Evolutionary conservation across 208 protist genomes (phyloP).

Genomic region (Trypanosoma grayi): DNA sequence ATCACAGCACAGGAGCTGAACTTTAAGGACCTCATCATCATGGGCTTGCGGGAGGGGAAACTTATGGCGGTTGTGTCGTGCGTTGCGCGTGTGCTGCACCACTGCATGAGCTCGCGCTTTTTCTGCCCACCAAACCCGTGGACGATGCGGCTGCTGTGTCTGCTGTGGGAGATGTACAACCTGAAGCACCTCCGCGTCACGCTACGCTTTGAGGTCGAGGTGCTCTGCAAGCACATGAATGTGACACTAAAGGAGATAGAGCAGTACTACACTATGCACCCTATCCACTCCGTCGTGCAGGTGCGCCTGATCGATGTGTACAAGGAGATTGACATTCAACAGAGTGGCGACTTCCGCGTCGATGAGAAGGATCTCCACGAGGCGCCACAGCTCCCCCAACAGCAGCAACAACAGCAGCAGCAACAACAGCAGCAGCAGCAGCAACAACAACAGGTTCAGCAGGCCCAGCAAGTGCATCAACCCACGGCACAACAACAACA

Average conservation of each 20-base stretch:
- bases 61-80: conserved; percentile 97
- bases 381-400: conserved; percentile 12
- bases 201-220: conserved; percentile 97
- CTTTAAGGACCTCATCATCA: conserved; percentile 94
- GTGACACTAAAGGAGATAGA: conserved; percentile 45
- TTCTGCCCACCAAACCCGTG: conserved; percentile 98
- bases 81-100: conserved; percentile 92
- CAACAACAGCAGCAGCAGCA: conserved; percentile 10
- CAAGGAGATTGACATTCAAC: conserved; percentile 58
- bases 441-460: conserved; percentile 7
- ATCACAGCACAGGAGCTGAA: conserved; percentile 94
- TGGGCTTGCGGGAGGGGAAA: conserved; percentile 92
- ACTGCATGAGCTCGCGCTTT: conserved; percentile 88
- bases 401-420: conserved; percentile 5
- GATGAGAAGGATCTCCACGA: conserved; percentile 45
- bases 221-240: conserved; percentile 83
- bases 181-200: conserved; percentile 96
- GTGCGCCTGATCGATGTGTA: conserved; percentile 53
- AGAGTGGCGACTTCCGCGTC: conserved; percentile 80
- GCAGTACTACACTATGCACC: conserved; percentile 27
- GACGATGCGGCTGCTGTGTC: conserved; percentile 94
- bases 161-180: conserved; percentile 96
- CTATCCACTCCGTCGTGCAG: conserved; percentile 30
- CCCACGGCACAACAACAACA: conserved; percentile 9
- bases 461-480: not conserved